These are phyloP conservation scores for Trichophyton schoenleinii DNA, from an alignment of 2,329 filamentous ascomycete genomes.

Conservation along the genomic window DNA sequence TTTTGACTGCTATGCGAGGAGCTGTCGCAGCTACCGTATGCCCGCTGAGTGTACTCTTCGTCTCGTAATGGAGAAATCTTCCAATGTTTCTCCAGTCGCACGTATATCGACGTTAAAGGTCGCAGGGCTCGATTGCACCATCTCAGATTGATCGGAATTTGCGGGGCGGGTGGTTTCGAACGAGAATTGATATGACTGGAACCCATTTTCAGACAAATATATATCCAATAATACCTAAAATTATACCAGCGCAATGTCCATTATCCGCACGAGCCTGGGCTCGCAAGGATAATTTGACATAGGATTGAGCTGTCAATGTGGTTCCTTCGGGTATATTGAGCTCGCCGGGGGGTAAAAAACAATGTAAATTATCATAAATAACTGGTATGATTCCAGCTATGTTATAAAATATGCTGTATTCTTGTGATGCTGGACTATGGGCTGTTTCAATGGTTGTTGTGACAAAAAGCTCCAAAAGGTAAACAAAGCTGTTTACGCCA, in stretches of 20 bases:
- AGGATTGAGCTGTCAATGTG: neutral
- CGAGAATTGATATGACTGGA: conserved; percentile 8
- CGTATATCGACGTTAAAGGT: conserved; percentile 29
- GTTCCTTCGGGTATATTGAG: neutral
- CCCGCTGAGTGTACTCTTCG: conserved; percentile 14
- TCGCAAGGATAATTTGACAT: neutral
- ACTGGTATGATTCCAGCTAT: neutral
- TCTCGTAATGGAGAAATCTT: conserved; percentile 20
- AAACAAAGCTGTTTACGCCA: conserved; percentile 3
- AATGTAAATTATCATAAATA: neutral
- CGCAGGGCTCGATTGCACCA: conserved; percentile 35
- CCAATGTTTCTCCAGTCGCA: conserved; percentile 31
- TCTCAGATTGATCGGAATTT: conserved; percentile 29
- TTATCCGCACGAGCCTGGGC: neutral
- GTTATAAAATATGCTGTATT: neutral
- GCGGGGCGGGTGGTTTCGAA: conserved; percentile 13
- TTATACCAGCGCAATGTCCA: neutral
- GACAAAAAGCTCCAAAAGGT: neutral
- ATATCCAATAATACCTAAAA: neutral
- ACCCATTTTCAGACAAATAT: conserved; percentile 2
- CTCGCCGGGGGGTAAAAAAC: neutral
- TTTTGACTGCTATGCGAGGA: neutral
- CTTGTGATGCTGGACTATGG: neutral
- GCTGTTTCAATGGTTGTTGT: neutral
- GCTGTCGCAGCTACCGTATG: neutral